Evolutionary conservation across 345 rosid species (phyloP).

Genomic region (Stellera chamaejasme): DNA sequence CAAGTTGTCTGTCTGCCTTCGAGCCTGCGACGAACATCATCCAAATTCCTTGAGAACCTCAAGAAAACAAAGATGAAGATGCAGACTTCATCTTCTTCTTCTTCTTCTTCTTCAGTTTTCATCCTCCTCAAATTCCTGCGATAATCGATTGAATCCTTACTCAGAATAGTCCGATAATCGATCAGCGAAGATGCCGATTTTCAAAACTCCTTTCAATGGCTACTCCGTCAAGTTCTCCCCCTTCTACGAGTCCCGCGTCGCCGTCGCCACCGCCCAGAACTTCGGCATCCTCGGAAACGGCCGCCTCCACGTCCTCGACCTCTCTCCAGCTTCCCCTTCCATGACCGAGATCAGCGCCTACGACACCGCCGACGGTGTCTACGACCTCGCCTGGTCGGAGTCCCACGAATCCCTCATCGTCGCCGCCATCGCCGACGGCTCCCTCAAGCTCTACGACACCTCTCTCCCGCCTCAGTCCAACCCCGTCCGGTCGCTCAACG

Average conservation of each 20-base stretch:
- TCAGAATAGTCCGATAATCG: neutral
- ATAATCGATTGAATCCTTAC: too few relatives aligned
- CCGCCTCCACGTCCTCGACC: slow-evolving; percentile 77
- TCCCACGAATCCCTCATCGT: slow-evolving; percentile 86
- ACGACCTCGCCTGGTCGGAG: slow-evolving; percentile 88
- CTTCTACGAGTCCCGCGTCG: slow-evolving; percentile 75
- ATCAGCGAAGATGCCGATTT: slow-evolving; percentile 52
- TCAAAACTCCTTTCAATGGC: slow-evolving; percentile 78
- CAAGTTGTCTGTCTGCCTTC: too few relatives aligned
- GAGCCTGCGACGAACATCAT: too few relatives aligned
- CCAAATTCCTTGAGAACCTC: too few relatives aligned
- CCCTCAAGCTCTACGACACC: slow-evolving; percentile 80
- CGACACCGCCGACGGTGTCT: slow-evolving; percentile 89
- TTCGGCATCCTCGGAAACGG: slow-evolving; percentile 96
- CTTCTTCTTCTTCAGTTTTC: too few relatives aligned
- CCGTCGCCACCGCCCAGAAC: slow-evolving; percentile 87
- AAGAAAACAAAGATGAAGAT: too few relatives aligned
- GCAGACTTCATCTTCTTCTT: too few relatives aligned
- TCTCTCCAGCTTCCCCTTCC: slow-evolving; percentile 51
- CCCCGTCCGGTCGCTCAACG: slow-evolving; percentile 74
- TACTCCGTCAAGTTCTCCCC: slow-evolving; percentile 91
- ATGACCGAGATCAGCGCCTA: slow-evolving; percentile 48
- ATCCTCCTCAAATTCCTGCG: too few relatives aligned
- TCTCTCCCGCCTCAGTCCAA: slow-evolving; percentile 62
- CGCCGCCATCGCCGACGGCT: slow-evolving; percentile 80